Conservation (phyloP, 441 rosid genomes). For the Populus hybrid region DNA sequence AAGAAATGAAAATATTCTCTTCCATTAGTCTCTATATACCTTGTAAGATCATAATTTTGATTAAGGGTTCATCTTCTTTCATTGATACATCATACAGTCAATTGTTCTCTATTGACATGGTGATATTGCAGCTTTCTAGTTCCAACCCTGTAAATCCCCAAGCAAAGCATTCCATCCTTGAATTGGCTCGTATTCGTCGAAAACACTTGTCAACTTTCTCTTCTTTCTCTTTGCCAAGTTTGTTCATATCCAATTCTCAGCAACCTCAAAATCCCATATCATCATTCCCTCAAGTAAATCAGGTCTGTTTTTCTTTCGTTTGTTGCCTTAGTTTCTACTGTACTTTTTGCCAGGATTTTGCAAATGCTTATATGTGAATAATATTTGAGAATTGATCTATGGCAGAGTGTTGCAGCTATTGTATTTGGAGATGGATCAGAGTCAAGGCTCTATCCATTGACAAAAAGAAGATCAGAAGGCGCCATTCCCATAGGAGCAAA, state of each 20-base stretch:
- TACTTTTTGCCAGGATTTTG: neutral
- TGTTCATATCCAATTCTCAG: conserved; percentile 38
- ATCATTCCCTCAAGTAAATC: conserved; percentile 37
- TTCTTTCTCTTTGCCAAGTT: conserved; percentile 25
- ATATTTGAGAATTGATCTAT: neutral
- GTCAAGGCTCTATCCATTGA: conserved; percentile 66
- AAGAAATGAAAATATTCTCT: conserved; percentile 44
- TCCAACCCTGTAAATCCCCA: conserved; percentile 20
- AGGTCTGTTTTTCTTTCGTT: conserved; percentile 24
- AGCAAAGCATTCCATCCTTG: conserved; percentile 25
- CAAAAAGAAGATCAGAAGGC: conserved; percentile 77
- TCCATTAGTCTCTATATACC: conserved; percentile 27
- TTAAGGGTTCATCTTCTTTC: neutral
- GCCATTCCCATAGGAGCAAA: conserved; percentile 78
- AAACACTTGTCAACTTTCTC: conserved; percentile 29
- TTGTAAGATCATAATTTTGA: neutral
- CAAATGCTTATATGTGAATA: neutral
- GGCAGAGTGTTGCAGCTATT: conserved; percentile 73
- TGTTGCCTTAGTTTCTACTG: neutral
- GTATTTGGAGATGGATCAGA: conserved; percentile 76
- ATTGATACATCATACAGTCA: neutral
- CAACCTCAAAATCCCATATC: conserved; percentile 27
- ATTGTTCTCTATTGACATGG: conserved; percentile 24
- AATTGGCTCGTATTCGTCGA: conserved; percentile 18
- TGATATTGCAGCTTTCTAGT: conserved; percentile 36